A percentile compares a stretch with the other conserved stretches of the same genome.
Conservation (phyloP, 257 asterid species). For the Penstemon eatonii region DNA sequence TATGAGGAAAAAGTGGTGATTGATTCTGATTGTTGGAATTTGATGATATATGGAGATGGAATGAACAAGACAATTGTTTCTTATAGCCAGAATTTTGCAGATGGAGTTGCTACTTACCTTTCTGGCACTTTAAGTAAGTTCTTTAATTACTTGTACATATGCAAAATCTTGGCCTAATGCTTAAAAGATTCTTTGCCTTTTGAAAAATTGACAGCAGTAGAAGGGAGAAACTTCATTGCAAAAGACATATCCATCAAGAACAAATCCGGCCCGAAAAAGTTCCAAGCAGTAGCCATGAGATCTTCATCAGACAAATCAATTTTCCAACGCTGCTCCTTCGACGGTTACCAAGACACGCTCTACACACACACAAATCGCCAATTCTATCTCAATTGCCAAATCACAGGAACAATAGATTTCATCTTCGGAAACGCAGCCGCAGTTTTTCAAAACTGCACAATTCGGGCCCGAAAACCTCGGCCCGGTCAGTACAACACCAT, state of each 20-base stretch:
- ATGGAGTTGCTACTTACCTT: conserved; percentile 31
- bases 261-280: conserved; percentile 38
- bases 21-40: conserved; percentile 32
- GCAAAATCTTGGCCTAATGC: too few relatives aligned
- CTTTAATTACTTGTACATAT: not conserved
- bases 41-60: conserved; percentile 45
- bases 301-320: conserved; percentile 34
- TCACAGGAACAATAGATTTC: conserved; percentile 39
- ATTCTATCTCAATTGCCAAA: conserved; percentile 28
- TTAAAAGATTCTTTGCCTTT: not conserved
- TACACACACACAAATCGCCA: conserved; percentile 44
- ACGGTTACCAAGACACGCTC: conserved; percentile 41
- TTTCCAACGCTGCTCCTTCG: conserved; percentile 35
- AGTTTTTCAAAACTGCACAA: conserved; percentile 36
- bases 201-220: conserved; percentile 27
- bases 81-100: conserved; percentile 24
- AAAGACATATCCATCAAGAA: conserved; percentile 38
- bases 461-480: conserved; percentile 31
- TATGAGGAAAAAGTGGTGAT: conserved; percentile 33
- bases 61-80: conserved; percentile 34
- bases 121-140: conserved; percentile 42
- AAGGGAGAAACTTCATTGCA: conserved; percentile 43
- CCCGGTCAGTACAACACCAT: conserved; percentile 34
- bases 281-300: conserved; percentile 39
- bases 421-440: conserved; percentile 44